Conservation (phyloP, 2,329 filamentous ascomycete species). For the Paraphaeosphaeria sporulosa region DNA sequence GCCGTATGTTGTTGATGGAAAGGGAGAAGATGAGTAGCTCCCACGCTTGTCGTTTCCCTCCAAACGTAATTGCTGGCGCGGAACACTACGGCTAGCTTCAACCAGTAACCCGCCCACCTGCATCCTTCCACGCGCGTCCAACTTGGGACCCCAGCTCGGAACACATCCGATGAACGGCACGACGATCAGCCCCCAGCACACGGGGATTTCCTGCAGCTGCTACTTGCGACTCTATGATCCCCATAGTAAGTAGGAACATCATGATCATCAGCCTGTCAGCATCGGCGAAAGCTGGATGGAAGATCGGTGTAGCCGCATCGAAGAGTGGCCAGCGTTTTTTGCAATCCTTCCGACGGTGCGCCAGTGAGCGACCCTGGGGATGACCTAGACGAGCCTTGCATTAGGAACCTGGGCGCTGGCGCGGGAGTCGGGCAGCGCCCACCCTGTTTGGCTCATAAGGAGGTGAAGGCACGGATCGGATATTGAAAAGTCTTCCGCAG, state of each 20-base stretch:
- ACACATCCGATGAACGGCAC: background rate
- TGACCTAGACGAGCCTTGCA: background rate
- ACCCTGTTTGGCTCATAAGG: background rate
- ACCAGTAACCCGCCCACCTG: conserved; percentile 5
- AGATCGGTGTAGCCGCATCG: background rate
- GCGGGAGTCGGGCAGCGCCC: background rate
- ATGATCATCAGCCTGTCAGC: background rate
- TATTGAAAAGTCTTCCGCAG: conserved; percentile 5
- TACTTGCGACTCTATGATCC: conserved; percentile 7
- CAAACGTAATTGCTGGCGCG: background rate
- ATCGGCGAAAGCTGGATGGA: background rate
- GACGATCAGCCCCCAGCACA: background rate
- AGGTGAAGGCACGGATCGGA: conserved; percentile 4
- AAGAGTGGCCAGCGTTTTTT: background rate
- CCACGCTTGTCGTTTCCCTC: background rate
- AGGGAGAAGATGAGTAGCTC: background rate
- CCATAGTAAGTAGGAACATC: conserved; percentile 8
- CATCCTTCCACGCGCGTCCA: background rate
- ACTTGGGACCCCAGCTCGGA: background rate
- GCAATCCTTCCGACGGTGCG: conserved; percentile 12
- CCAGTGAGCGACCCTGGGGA: background rate
- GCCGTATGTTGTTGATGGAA: background rate
- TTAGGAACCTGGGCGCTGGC: conserved; percentile 9
- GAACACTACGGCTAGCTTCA: background rate
- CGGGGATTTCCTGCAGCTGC: background rate